Percentiles rank a stretch among this genome's conserved stretches.
Conservation (phyloP, 1,139 yeast genomes). For the Kodamaea alishanica region DNA sequence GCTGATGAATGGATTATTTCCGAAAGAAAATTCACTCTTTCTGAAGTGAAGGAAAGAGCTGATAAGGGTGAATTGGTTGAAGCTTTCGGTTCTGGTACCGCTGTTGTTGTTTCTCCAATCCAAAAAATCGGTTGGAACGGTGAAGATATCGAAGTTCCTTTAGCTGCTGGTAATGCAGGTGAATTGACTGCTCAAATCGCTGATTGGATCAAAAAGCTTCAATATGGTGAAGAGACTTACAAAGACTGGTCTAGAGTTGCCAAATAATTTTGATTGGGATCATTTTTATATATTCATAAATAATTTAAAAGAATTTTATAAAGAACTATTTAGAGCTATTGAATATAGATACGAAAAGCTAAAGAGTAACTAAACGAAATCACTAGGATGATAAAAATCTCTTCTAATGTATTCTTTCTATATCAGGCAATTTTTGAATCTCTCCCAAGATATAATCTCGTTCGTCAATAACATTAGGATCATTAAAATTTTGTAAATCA, state of each 20-base stretch:
- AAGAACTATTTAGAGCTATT: no score
- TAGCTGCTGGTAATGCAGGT: slow-evolving; percentile 79
- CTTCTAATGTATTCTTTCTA: slow-evolving; percentile 6
- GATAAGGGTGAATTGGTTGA: slow-evolving; percentile 79
- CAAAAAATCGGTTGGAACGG: slow-evolving; percentile 80
- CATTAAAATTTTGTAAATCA: slow-evolving; percentile 61
- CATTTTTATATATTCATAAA: neutral
- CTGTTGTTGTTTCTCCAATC: slow-evolving; percentile 94
- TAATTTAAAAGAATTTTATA: neutral
- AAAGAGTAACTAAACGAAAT: neutral
- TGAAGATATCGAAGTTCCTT: slow-evolving; percentile 68
- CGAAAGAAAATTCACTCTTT: slow-evolving; percentile 80
- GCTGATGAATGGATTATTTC: slow-evolving; percentile 42
- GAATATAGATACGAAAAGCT: neutral
- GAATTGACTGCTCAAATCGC: slow-evolving; percentile 71
- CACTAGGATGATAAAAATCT: neutral
- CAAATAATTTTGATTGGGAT: slow-evolving; percentile 13
- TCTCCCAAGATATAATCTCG: slow-evolving; percentile 75
- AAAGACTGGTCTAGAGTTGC: slow-evolving; percentile 57
- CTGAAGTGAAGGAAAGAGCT: slow-evolving; percentile 76
- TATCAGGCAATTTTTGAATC: slow-evolving; percentile 60
- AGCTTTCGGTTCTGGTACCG: slow-evolving; percentile 97
- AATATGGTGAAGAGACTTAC: slow-evolving; percentile 78
- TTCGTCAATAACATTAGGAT: slow-evolving; percentile 71
- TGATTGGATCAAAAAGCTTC: slow-evolving; percentile 82